These are phyloP conservation scores for Candolleomyces aberdarensis DNA, from an alignment of 768 basidiomycete genomes.

Conservation along the genomic window DNA sequence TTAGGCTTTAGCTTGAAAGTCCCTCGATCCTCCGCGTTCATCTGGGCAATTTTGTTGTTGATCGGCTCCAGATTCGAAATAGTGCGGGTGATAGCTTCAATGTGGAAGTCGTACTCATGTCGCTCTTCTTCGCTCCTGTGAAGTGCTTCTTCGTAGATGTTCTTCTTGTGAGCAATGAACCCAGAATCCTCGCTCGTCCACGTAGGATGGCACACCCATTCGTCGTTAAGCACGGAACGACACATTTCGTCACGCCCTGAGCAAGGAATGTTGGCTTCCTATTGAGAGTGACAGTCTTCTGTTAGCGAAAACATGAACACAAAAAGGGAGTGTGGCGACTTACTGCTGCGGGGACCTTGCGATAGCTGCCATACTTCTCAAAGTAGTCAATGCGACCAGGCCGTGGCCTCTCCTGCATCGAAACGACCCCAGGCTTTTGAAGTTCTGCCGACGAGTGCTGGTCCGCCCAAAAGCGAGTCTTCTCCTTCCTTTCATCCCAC, in stretches of 20 bases:
- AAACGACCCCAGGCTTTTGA: constrained; percentile 47
- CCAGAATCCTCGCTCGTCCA: constrained; percentile 94
- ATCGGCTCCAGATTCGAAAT: constrained; percentile 91
- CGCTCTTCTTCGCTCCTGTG: constrained; percentile 97
- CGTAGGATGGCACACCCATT: constrained; percentile 97
- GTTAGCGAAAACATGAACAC: neutral
- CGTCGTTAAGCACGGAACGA: constrained; percentile 92
- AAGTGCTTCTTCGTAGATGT: constrained; percentile 93
- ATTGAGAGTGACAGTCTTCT: neutral
- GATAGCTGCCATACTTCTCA: constrained; percentile 84
- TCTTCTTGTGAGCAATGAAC: constrained; percentile 89
- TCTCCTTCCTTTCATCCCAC: constrained; percentile 67
- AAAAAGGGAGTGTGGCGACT: constrained; percentile 27
- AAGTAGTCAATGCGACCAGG: constrained; percentile 66
- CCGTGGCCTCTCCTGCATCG: constrained; percentile 39
- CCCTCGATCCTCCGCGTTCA: constrained; percentile 73
- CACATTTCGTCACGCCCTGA: constrained; percentile 98
- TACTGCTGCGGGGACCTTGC: constrained; percentile 76
- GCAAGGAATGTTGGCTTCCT: constrained; percentile 88
- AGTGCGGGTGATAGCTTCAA: constrained; percentile 91
- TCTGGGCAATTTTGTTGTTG: constrained; percentile 78
- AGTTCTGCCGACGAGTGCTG: constrained; percentile 44
- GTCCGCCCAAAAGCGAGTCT: constrained; percentile 29
- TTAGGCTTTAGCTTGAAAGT: constrained; percentile 88
- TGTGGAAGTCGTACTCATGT: constrained; percentile 98